Conservation (phyloP, 2,329 filamentous ascomycete genomes). For the Metarhizium humberi region DNA sequence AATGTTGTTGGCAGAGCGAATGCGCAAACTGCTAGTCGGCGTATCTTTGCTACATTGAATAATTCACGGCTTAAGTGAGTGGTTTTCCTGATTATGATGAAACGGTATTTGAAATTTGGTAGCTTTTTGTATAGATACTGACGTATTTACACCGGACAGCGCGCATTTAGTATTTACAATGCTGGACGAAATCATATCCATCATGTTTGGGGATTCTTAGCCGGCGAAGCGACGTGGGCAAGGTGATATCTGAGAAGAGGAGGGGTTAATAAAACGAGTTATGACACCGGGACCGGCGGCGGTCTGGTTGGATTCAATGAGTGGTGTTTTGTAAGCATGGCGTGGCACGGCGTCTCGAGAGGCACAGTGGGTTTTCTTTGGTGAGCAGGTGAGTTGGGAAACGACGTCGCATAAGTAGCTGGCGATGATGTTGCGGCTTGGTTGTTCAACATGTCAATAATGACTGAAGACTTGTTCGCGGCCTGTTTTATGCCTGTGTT, state of each 20-base stretch:
- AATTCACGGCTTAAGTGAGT: conserved; percentile 80
- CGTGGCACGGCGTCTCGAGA: conserved; percentile 4
- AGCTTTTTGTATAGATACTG: conserved; percentile 5
- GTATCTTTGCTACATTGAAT: conserved; percentile 85
- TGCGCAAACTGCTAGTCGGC: conserved; percentile 79
- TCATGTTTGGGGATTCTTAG: conserved; percentile 45
- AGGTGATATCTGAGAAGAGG: too few species aligned
- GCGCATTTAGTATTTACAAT: conserved; percentile 63
- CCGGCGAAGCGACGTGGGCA: not conserved
- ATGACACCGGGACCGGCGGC: not conserved
- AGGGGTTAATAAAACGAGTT: not conserved
- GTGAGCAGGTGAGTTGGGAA: not conserved
- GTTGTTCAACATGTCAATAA: too few species aligned
- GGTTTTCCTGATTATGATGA: not conserved
- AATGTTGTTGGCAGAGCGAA: conserved; percentile 91
- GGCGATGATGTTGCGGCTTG: not conserved
- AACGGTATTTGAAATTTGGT: not conserved
- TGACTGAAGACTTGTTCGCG: too few species aligned
- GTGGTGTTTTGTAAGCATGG: conserved; percentile 1
- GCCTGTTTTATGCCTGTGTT: too few species aligned
- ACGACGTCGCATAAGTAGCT: not conserved
- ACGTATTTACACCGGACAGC: conserved; percentile 27
- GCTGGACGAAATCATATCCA: conserved; percentile 58
- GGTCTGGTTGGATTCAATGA: not conserved
- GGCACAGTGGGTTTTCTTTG: not conserved